phyloP scores from a whole-genome alignment of 2,329 filamentous ascomycete species.

The Trichophyton benhamiae region DNA sequence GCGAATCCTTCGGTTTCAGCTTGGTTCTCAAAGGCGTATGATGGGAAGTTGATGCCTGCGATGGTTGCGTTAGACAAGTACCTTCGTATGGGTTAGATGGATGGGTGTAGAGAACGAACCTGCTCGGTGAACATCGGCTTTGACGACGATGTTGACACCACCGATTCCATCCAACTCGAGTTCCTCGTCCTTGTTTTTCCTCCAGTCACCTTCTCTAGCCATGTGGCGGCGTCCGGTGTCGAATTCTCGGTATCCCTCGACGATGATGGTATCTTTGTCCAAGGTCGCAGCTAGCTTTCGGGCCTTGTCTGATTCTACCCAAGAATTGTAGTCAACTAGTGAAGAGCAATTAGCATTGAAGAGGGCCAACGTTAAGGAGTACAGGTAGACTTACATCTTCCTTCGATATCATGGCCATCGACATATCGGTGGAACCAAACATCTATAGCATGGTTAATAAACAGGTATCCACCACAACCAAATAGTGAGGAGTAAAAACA shows the following conservation, averaged over 20 bases:
- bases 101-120: constrained; percentile 41
- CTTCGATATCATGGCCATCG: constrained; percentile 75
- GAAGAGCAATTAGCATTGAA: constrained; percentile 14
- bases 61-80: constrained; percentile 16
- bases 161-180: constrained; percentile 90
- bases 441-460: constrained; percentile 42
- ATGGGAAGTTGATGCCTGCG: constrained; percentile 89
- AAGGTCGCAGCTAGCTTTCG: constrained; percentile 60
- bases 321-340: constrained; percentile 94
- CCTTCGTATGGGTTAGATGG: background rate
- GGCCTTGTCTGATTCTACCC: constrained; percentile 84
- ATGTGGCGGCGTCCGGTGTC: constrained; percentile 84
- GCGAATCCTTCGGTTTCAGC: constrained; percentile 98
- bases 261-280: constrained; percentile 69
- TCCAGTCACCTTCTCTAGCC: constrained; percentile 83
- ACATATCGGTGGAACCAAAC: constrained; percentile 90
- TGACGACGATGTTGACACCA: constrained; percentile 93
- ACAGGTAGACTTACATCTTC: constrained; percentile 57
- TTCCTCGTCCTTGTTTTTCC: constrained; percentile 81
- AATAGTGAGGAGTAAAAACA: constrained; percentile 25
- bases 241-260: constrained; percentile 91
- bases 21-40: constrained; percentile 95
- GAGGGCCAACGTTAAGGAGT: background rate
- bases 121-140: constrained; percentile 91
- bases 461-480: constrained; percentile 12